Conservation (phyloP, 2,329 filamentous ascomycete species). For the Parafenestella ontariensis region DNA sequence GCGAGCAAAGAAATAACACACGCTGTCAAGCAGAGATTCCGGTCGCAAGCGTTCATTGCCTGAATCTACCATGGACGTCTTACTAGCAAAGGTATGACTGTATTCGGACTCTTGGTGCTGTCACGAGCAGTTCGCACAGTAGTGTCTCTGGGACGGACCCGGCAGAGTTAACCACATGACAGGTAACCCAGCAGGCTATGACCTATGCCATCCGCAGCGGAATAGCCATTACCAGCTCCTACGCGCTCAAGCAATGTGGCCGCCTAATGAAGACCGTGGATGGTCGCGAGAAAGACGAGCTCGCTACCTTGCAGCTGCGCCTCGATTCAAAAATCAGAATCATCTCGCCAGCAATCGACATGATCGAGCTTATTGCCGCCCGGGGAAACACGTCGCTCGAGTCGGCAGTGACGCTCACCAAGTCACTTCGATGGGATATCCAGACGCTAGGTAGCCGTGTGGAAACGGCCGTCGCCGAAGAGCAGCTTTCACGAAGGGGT, state of each 20-base stretch:
- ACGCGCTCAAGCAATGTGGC: conserved; percentile 82
- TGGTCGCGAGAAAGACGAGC: conserved; percentile 73
- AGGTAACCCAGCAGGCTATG: conserved; percentile 80
- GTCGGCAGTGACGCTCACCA: conserved; percentile 82
- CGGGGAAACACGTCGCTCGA: conserved; percentile 82
- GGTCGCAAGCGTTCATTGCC: no score
- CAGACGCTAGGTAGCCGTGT: conserved; percentile 78
- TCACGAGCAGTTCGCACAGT: background rate
- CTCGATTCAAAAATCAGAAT: conserved; percentile 91
- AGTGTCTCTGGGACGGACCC: background rate
- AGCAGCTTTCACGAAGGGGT: conserved; percentile 60
- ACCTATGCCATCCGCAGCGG: conserved; percentile 90
- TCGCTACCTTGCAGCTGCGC: conserved; percentile 73
- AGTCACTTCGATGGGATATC: conserved; percentile 82
- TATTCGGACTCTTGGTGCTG: conserved; percentile 2
- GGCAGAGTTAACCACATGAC: conserved; percentile 14
- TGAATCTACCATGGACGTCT: conserved; percentile 78
- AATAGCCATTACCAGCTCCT: conserved; percentile 82
- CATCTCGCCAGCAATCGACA: conserved; percentile 87
- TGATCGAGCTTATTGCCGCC: conserved; percentile 86
- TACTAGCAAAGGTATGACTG: conserved; percentile 64
- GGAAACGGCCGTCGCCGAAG: conserved; percentile 70
- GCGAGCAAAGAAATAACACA: no score
- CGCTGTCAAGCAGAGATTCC: no score
- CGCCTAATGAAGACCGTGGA: conserved; percentile 76